Conservation (phyloP, 192 early-diverging fungal species). For the Coemansia sp. region DNA sequence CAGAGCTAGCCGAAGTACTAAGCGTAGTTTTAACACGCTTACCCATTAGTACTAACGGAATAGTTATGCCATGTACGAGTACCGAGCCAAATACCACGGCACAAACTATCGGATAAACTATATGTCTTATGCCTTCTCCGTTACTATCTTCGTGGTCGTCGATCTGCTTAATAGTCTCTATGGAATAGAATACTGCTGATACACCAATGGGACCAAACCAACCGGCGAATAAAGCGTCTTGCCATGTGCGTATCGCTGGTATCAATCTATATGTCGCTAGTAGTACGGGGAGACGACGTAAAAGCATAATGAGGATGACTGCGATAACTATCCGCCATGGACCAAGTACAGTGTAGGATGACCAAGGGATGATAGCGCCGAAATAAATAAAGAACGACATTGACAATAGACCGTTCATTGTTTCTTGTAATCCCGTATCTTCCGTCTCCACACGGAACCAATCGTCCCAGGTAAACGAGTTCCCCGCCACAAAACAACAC, state of each 20-base stretch:
- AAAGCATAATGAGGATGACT: slow-evolving; percentile 66
- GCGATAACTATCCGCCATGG: slow-evolving; percentile 73
- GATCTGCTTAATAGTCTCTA: slow-evolving; percentile 50
- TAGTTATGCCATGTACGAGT: slow-evolving; percentile 81
- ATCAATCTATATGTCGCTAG: slow-evolving; percentile 67
- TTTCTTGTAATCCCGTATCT: slow-evolving; percentile 87
- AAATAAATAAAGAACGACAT: slow-evolving; percentile 89
- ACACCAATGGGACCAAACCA: slow-evolving; percentile 94
- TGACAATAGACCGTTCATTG: slow-evolving; percentile 87
- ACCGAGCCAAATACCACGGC: slow-evolving; percentile 83
- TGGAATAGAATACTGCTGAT: slow-evolving; percentile 64
- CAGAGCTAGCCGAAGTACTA: slow-evolving; percentile 22
- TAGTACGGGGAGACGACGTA: slow-evolving; percentile 76
- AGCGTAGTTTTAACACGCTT: slow-evolving; percentile 45
- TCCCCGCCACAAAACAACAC: slow-evolving; percentile 79
- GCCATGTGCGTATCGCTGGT: slow-evolving; percentile 70
- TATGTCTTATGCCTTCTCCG: slow-evolving; percentile 1
- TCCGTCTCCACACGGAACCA: slow-evolving; percentile 87
- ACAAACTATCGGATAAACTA: slow-evolving; percentile 65
- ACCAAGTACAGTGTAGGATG: slow-evolving; percentile 57
- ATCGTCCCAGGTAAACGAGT: slow-evolving; percentile 86
- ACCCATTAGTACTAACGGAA: slow-evolving; percentile 74
- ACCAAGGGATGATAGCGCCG: slow-evolving; percentile 79
- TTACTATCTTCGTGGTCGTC: slow-evolving; percentile 33
- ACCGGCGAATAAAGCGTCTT: slow-evolving; percentile 81